Conservation (phyloP, 345 rosid species). For the Sisymbrium irio region DNA sequence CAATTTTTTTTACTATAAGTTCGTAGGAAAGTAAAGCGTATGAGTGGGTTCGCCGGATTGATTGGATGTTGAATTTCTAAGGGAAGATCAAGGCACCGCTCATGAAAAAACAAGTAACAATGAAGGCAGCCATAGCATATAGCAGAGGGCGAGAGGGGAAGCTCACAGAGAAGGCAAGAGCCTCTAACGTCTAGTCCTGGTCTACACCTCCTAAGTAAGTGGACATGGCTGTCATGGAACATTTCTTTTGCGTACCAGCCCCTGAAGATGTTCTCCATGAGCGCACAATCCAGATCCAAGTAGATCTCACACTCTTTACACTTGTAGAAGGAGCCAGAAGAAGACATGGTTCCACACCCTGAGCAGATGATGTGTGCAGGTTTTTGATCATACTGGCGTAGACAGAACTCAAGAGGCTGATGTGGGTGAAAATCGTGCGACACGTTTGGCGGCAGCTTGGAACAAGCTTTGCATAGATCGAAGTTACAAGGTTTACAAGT, state of each 20-base stretch:
- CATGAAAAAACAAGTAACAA: background rate
- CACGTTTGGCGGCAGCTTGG: no score
- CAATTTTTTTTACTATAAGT: background rate
- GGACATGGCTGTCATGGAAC: background rate
- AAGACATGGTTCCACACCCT: background rate
- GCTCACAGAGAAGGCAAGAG: background rate
- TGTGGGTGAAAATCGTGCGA: no score
- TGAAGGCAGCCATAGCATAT: background rate
- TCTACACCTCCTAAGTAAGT: background rate
- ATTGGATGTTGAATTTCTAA: background rate
- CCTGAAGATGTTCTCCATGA: background rate
- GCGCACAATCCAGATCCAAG: background rate
- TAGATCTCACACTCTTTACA: background rate
- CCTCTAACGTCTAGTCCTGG: background rate
- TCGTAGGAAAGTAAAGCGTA: background rate
- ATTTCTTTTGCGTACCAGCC: background rate
- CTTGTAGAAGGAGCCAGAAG: background rate
- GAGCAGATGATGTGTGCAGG: background rate
- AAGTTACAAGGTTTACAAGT: no score
- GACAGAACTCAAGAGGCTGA: no score
- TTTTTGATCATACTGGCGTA: no score
- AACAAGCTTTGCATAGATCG: no score
- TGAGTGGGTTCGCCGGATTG: background rate
- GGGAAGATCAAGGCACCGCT: background rate
- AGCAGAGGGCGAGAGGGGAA: background rate